A percentile compares a stretch with the other conserved stretches of the same genome.
Evolutionary conservation across 805 yeast genomes (phyloP).

Genomic region (Metschnikowia lachancei): DNA sequence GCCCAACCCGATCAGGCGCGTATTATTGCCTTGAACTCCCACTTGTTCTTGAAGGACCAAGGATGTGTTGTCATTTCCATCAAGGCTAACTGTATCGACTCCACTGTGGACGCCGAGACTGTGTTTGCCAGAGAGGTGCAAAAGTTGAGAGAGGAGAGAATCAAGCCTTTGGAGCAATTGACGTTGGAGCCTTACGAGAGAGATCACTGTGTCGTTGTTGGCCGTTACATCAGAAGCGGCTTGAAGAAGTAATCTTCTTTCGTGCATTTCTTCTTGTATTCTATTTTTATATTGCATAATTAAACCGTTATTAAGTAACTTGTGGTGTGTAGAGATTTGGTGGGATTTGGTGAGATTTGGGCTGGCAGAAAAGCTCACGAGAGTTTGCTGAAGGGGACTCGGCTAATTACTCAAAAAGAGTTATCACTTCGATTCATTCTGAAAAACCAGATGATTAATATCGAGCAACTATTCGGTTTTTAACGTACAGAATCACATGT

Average conservation of each 20-base stretch:
- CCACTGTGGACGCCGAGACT: constrained; percentile 98
- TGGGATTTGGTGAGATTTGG: no score
- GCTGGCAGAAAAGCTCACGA: background rate
- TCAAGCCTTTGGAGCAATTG: constrained; percentile 97
- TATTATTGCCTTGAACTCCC: constrained; percentile 97
- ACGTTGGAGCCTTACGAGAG: constrained; percentile 99
- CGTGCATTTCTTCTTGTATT: constrained; percentile 14
- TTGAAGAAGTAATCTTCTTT: constrained; percentile 41
- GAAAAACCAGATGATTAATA: no score
- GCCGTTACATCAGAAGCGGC: constrained; percentile 92
- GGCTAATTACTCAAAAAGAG: no score
- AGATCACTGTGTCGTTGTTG: constrained; percentile 99
- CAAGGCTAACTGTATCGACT: constrained; percentile 99
- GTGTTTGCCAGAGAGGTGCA: constrained; percentile 99
- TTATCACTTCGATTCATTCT: no score
- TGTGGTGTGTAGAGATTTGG: no score
- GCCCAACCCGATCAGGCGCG: constrained; percentile 99
- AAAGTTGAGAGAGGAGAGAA: constrained; percentile 97
- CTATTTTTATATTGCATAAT: constrained; percentile 18
- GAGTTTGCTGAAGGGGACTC: no score
- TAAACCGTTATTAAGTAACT: background rate
- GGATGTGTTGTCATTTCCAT: constrained; percentile 99
- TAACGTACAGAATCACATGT: no score
- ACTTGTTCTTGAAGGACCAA: constrained; percentile 94
- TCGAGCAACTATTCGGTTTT: no score